Evolutionary conservation across 148 eudicot genomes (phyloP).

Genomic region (Pharnaceum exiguum): DNA sequence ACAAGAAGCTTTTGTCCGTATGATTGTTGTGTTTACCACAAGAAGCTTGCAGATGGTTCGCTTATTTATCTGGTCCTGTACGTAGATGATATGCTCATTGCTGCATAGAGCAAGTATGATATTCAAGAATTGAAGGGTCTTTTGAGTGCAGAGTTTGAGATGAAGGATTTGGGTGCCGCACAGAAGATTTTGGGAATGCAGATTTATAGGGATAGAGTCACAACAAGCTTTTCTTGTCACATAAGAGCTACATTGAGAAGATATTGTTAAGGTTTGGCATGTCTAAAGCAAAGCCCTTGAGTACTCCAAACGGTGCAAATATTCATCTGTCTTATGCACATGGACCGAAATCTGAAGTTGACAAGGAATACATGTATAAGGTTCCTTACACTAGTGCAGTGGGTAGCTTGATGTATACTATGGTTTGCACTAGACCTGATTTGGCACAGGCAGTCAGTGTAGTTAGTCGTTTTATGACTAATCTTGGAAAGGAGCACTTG

Average conservation of each 20-base stretch:
- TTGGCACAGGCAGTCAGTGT: too few species aligned
- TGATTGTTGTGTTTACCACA: background rate
- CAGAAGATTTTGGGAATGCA: slow-evolving; percentile 6
- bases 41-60: too few species aligned
- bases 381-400: slow-evolving; percentile 4
- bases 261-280: slow-evolving; percentile 14
- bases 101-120: too few species aligned
- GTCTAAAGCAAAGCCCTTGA: background rate
- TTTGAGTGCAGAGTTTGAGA: background rate
- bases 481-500: background rate
- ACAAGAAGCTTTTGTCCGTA: too few species aligned
- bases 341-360: background rate
- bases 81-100: too few species aligned
- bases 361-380: slow-evolving; percentile 15
- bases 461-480: too few species aligned
- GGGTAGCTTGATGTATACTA: slow-evolving; percentile 1
- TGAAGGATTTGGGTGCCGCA: slow-evolving; percentile 4
- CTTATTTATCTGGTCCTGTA: too few species aligned
- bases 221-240: slow-evolving; percentile 15
- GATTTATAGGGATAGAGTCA: slow-evolving; percentile 2
- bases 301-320: background rate
- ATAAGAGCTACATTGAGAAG: slow-evolving; percentile 9
- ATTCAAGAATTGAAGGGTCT: background rate
- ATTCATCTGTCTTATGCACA: background rate
- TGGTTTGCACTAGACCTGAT: too few species aligned